Conservation (phyloP, 2,329 filamentous ascomycete genomes). For the Orbilia oligospora region DNA sequence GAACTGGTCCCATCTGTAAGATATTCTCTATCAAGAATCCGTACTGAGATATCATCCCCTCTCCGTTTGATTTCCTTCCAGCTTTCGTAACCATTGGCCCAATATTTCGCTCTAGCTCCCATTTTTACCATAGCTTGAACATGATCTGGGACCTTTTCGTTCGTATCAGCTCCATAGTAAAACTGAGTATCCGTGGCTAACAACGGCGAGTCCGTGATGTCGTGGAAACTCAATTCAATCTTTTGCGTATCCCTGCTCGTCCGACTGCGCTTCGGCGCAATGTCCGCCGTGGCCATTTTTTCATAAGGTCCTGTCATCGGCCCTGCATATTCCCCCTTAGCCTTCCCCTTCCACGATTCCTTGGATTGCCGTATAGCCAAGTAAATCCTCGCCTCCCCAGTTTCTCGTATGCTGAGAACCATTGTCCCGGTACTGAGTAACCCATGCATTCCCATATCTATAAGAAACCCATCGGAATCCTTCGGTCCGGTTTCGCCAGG, state of each 20-base stretch:
- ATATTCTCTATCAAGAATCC: conserved; percentile 8
- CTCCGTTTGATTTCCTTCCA: neutral
- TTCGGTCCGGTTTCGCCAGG: neutral
- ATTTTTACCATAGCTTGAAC: conserved; percentile 1
- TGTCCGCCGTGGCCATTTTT: neutral
- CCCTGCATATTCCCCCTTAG: conserved; percentile 9
- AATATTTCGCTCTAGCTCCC: neutral
- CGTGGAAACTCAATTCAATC: conserved; percentile 22
- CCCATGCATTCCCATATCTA: conserved; percentile 8
- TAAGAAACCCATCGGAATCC: neutral
- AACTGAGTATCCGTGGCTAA: conserved; percentile 26
- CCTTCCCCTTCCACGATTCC: conserved; percentile 15
- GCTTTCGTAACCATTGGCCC: conserved; percentile 15
- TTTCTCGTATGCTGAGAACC: conserved; percentile 19
- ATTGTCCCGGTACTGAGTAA: conserved; percentile 20
- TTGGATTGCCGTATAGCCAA: neutral
- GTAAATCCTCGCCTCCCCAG: conserved; percentile 5
- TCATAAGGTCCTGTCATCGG: conserved; percentile 10
- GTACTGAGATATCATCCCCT: conserved; percentile 10
- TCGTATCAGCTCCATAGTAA: neutral
- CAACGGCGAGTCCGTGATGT: conserved; percentile 37
- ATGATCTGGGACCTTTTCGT: neutral
- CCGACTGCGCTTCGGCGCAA: neutral
- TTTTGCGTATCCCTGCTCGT: conserved; percentile 7
- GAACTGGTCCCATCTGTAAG: conserved; percentile 12